phyloP scores from a whole-genome alignment of 1,139 yeast genomes.

The Blastobotrys raffinosifermentans region DNA sequence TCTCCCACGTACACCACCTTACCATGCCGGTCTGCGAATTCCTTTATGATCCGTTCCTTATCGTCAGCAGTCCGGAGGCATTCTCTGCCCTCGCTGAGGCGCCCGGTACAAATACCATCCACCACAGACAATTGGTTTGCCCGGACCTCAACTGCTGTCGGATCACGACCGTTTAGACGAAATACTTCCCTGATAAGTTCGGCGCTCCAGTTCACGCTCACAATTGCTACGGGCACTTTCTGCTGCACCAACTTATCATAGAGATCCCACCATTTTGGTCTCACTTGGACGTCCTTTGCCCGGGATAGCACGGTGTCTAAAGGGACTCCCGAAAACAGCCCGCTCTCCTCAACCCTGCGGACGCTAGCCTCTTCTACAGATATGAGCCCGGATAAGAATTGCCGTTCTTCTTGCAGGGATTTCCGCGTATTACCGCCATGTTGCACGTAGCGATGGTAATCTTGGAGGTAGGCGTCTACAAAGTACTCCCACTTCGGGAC shows the following conservation, averaged over 20 bases:
- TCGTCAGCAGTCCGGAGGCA: slow-evolving; percentile 52
- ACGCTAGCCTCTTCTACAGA: slow-evolving; percentile 50
- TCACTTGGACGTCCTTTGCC: slow-evolving; percentile 38
- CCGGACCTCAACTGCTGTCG: slow-evolving; percentile 18
- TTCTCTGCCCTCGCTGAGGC: slow-evolving; percentile 11
- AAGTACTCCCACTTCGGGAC: slow-evolving; percentile 43
- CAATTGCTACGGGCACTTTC: slow-evolving; percentile 40
- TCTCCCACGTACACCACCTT: slow-evolving; percentile 55
- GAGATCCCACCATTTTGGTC: slow-evolving; percentile 42
- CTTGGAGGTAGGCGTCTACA: slow-evolving; percentile 40
- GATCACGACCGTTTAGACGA: slow-evolving; percentile 30
- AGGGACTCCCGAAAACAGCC: slow-evolving; percentile 44
- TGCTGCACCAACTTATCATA: slow-evolving; percentile 28
- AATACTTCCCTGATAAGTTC: slow-evolving; percentile 43
- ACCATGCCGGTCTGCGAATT: slow-evolving; percentile 20
- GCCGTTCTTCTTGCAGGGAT: slow-evolving; percentile 36
- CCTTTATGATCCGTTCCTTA: slow-evolving; percentile 37
- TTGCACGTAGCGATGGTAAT: slow-evolving; percentile 26
- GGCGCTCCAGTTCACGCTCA: slow-evolving; percentile 66
- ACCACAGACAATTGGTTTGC: slow-evolving; percentile 48
- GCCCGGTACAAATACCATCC: slow-evolving; percentile 38
- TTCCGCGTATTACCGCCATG: slow-evolving; percentile 13
- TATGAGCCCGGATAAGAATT: slow-evolving; percentile 43
- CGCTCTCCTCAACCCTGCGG: slow-evolving; percentile 37
- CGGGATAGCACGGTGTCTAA: slow-evolving; percentile 32